phyloP scores from a whole-genome alignment of 495 filamentous ascomycete genomes.

The Cryomyces antarcticus region DNA sequence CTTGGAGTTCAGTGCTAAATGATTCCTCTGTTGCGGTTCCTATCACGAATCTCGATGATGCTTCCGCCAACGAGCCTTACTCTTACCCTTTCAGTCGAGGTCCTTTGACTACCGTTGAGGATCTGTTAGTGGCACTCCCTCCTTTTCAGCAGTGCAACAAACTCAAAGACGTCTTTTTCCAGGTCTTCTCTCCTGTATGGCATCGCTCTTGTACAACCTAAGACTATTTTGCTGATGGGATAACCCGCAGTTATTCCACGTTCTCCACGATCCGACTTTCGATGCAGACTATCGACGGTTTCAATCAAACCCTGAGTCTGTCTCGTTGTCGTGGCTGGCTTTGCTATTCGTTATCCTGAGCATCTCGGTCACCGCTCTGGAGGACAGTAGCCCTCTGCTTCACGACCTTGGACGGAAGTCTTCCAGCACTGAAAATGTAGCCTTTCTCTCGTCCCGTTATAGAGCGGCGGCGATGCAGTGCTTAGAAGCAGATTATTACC shows the following conservation, averaged over 20 bases:
- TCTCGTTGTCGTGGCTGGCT: constrained; percentile 23
- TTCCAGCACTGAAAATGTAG: constrained; percentile 23
- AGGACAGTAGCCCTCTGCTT: constrained; percentile 24
- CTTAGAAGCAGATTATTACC: constrained; percentile 23
- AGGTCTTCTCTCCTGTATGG: constrained; percentile 2
- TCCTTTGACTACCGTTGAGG: not conserved
- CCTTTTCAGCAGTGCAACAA: constrained; percentile 1
- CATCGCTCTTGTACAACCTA: not conserved
- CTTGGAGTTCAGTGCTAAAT: not conserved
- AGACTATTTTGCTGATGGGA: not conserved
- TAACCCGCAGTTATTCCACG: constrained; percentile 9
- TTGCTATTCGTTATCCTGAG: constrained; percentile 25
- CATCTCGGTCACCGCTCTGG: constrained; percentile 24
- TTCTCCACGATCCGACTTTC: constrained; percentile 29
- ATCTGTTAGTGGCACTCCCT: not conserved
- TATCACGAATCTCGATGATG: not conserved
- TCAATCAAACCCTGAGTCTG: constrained; percentile 22
- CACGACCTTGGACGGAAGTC: constrained; percentile 23
- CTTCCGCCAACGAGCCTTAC: not conserved
- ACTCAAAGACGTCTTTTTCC: constrained; percentile 2
- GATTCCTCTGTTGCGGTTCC: not conserved
- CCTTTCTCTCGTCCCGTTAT: constrained; percentile 22
- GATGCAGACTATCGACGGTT: constrained; percentile 27
- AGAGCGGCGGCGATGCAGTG: constrained; percentile 25
- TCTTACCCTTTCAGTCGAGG: not conserved